Percentiles rank a stretch among this genome's conserved stretches.
These are phyloP conservation scores for Talaromyces marneffei DNA, from an alignment of 2,329 filamentous ascomycete species.

Conservation along the genomic window DNA sequence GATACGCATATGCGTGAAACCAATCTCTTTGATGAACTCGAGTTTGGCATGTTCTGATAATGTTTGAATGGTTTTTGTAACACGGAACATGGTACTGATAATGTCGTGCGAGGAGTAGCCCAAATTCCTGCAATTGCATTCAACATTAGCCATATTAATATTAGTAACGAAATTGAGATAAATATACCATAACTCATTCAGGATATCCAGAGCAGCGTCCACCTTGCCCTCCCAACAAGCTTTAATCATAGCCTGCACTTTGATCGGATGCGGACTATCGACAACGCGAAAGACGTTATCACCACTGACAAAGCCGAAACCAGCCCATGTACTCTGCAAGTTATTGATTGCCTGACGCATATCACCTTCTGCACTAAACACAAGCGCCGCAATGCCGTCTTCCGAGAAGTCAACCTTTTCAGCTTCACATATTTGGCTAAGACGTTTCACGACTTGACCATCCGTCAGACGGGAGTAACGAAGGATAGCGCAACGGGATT, in stretches of 20 bases:
- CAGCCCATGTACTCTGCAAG: slow-evolving; percentile 83
- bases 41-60: slow-evolving; percentile 92
- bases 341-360: slow-evolving; percentile 99
- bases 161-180: neutral
- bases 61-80: slow-evolving; percentile 90
- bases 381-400: slow-evolving; percentile 88
- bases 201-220: slow-evolving; percentile 74
- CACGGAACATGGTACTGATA: slow-evolving; percentile 97
- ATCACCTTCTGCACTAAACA: slow-evolving; percentile 95
- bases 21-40: slow-evolving; percentile 97
- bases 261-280: slow-evolving; percentile 93
- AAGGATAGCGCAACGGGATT: slow-evolving; percentile 92
- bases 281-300: slow-evolving; percentile 98
- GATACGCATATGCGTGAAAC: slow-evolving; percentile 98
- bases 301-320: slow-evolving; percentile 93
- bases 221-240: slow-evolving; percentile 90
- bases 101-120: slow-evolving; percentile 99
- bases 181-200: slow-evolving; percentile 79
- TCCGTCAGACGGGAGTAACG: slow-evolving; percentile 91
- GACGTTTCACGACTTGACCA: slow-evolving; percentile 79
- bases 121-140: slow-evolving; percentile 50
- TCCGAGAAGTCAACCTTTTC: slow-evolving; percentile 88
- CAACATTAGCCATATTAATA: neutral
- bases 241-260: slow-evolving; percentile 98
- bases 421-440: slow-evolving; percentile 87